These are phyloP conservation scores for Phlyctochytrium arcticum DNA, from an alignment of 192 early-diverging fungal genomes.

Conservation along the genomic window DNA sequence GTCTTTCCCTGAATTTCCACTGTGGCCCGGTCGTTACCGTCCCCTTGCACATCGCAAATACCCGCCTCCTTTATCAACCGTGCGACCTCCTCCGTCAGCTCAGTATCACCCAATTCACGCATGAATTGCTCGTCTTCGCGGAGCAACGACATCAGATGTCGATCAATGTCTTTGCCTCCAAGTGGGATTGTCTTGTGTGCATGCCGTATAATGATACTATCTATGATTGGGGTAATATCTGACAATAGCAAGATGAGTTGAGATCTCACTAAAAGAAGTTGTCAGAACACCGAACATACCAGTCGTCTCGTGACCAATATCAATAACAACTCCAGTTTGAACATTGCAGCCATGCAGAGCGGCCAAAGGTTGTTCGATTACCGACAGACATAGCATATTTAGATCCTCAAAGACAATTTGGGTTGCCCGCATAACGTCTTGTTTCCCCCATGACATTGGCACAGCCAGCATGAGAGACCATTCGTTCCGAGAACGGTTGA, in stretches of 20 bases:
- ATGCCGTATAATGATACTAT: constrained; percentile 61
- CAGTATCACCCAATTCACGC: constrained; percentile 35
- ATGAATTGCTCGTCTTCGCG: constrained; percentile 47
- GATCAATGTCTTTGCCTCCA: constrained; percentile 67
- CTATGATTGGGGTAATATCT: constrained; percentile 78
- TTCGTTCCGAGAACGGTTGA: constrained; percentile 72
- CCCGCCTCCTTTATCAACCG: constrained; percentile 28
- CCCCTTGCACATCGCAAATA: constrained; percentile 24
- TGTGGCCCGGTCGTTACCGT: constrained; percentile 6
- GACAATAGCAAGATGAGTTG: background rate
- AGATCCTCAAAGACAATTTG: constrained; percentile 92
- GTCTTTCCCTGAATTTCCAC: constrained; percentile 25
- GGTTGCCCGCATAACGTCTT: constrained; percentile 71
- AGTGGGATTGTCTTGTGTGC: constrained; percentile 60
- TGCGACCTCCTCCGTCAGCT: constrained; percentile 16
- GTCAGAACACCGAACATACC: constrained; percentile 37
- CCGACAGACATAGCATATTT: constrained; percentile 76
- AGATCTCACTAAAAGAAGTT: background rate
- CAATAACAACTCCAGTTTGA: constrained; percentile 79
- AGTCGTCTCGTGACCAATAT: constrained; percentile 84
- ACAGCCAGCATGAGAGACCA: constrained; percentile 72
- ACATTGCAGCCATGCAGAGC: constrained; percentile 74
- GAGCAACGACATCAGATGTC: constrained; percentile 59
- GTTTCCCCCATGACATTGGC: constrained; percentile 78
- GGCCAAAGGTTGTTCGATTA: constrained; percentile 80